Evolutionary conservation across 768 basidiomycete species (phyloP).

Genomic region (Lanmaoa rubissima): DNA sequence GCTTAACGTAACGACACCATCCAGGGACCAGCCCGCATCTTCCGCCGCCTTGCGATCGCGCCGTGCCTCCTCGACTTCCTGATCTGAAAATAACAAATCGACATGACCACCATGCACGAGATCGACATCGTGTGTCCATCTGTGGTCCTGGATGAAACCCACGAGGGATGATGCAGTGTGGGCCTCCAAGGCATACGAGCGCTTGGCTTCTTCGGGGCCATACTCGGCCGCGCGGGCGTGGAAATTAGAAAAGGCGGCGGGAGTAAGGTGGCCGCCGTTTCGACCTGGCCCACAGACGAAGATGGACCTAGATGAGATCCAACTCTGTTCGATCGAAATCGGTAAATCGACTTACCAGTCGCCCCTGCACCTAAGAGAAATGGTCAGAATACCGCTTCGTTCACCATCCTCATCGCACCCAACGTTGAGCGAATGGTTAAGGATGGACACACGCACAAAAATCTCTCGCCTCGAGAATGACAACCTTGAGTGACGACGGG

Average conservation of each 20-base stretch:
- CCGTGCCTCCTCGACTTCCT: slow-evolving; percentile 39
- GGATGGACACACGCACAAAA: slow-evolving; percentile 57
- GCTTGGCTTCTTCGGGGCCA: slow-evolving; percentile 54
- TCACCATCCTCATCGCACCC: background rate
- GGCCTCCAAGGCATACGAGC: slow-evolving; percentile 53
- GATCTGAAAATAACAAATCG: slow-evolving; percentile 45
- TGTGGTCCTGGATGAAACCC: slow-evolving; percentile 43
- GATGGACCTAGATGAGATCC: background rate
- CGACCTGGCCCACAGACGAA: slow-evolving; percentile 46
- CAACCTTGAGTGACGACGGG: slow-evolving; percentile 42
- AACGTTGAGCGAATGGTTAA: background rate
- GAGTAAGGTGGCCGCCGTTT: slow-evolving; percentile 76
- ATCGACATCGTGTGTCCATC: slow-evolving; percentile 53
- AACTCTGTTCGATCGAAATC: background rate
- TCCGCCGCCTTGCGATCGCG: slow-evolving; percentile 54
- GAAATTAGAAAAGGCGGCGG: slow-evolving; percentile 49
- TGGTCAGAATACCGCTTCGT: background rate
- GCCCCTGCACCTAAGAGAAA: slow-evolving; percentile 60
- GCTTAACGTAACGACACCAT: slow-evolving; percentile 44
- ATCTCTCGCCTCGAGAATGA: slow-evolving; percentile 81
- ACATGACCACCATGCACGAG: slow-evolving; percentile 58
- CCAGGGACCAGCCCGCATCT: slow-evolving; percentile 48
- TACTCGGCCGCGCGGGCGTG: slow-evolving; percentile 34
- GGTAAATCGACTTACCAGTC: slow-evolving; percentile 48
- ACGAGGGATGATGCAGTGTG: slow-evolving; percentile 52